phyloP scores from a whole-genome alignment of 208 protist species.

The Trypanosoma platydactyli region DNA sequence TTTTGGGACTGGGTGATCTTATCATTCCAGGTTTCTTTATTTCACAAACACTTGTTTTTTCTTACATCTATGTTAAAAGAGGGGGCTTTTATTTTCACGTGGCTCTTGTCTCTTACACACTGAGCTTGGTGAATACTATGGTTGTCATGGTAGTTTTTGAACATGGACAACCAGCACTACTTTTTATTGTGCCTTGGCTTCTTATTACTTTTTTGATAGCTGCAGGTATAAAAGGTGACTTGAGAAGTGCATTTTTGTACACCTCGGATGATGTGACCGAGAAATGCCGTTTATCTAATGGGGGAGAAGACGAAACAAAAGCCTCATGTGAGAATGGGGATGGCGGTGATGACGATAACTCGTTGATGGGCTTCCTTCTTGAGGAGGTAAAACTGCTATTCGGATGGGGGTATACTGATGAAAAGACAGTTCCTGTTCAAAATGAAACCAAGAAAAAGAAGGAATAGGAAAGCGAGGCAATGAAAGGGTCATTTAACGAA shows the following conservation, averaged over 20 bases:
- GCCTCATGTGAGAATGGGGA: not conserved
- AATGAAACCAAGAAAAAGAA: conserved; percentile 25
- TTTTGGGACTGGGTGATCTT: conserved; percentile 97
- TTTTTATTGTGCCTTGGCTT: conserved; percentile 92
- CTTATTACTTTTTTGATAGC: conserved; percentile 60
- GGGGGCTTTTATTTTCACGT: conserved; percentile 87
- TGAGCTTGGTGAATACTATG: conserved; percentile 94
- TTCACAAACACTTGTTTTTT: conserved; percentile 94
- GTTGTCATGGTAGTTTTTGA: conserved; percentile 94
- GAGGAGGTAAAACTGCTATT: conserved; percentile 40
- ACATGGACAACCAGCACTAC: conserved; percentile 92
- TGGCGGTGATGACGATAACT: conserved; percentile 10
- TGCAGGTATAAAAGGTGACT: conserved; percentile 58
- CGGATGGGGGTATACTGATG: conserved; percentile 28
- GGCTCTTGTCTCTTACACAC: conserved; percentile 82
- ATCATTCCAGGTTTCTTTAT: conserved; percentile 96
- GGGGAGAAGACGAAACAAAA: conserved; percentile 27
- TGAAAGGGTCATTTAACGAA: not conserved
- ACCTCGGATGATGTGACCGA: conserved; percentile 17
- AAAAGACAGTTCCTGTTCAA: conserved; percentile 12
- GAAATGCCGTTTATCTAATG: not conserved
- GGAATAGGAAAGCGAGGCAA: not conserved
- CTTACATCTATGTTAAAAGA: conserved; percentile 50
- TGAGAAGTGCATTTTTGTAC: conserved; percentile 41
- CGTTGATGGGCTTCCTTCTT: conserved; percentile 31